phyloP scores from a whole-genome alignment of 345 rosid genomes.

The Punica granatum region DNA sequence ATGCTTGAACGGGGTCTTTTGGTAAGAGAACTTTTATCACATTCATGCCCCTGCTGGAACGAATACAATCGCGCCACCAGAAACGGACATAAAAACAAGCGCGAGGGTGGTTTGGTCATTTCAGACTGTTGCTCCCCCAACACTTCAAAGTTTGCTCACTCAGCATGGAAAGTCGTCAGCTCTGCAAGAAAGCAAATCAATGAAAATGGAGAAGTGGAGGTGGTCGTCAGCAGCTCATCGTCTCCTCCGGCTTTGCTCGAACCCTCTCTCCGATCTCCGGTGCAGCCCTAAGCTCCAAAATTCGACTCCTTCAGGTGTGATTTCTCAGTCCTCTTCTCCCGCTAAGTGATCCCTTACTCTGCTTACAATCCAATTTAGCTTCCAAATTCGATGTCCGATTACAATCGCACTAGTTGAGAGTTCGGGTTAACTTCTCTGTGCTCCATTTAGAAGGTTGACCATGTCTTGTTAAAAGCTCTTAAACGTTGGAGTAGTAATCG shows the following conservation, averaged over 20 bases:
- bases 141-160: too few relatives aligned
- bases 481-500: too few relatives aligned
- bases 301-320: slow-evolving; percentile 2
- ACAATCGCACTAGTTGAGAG: not conserved
- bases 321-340: not conserved
- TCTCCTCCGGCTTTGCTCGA: slow-evolving; percentile 20
- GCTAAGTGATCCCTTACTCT: too few relatives aligned
- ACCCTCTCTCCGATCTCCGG: slow-evolving; percentile 20
- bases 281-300: slow-evolving; percentile 1
- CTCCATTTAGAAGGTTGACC: not conserved
- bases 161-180: too few relatives aligned
- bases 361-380: not conserved
- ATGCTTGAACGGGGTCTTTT: too few relatives aligned
- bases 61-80: too few relatives aligned
- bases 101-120: too few relatives aligned
- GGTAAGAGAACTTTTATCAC: too few relatives aligned
- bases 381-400: not conserved
- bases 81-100: too few relatives aligned
- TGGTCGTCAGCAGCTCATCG: slow-evolving; percentile 21
- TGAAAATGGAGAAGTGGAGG: slow-evolving; percentile 44
- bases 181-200: not conserved
- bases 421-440: not conserved
- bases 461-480: not conserved
- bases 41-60: too few relatives aligned
- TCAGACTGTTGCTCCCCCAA: too few relatives aligned